Conservation (phyloP, 257 asterid genomes). For the Prunella vulgaris region DNA sequence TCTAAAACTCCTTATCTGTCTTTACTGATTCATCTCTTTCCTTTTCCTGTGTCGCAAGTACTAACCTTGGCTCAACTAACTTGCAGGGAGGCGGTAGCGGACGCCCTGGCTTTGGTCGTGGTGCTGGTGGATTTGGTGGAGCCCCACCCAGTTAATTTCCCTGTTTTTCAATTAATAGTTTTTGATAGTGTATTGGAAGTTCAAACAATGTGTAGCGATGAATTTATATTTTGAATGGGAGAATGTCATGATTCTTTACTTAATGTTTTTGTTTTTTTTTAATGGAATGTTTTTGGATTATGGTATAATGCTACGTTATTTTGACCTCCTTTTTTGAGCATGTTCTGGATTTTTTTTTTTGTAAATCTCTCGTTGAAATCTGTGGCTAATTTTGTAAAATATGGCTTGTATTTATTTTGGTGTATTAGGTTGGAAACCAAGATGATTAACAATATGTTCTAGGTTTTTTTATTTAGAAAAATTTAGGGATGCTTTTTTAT, state of each 20-base stretch:
- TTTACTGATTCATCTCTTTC: background rate
- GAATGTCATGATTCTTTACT: constrained; percentile 7
- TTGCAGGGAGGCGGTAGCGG: constrained; percentile 45
- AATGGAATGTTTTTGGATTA: background rate
- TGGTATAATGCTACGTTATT: background rate
- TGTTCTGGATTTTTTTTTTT: too few relatives aligned
- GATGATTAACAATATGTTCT: too few relatives aligned
- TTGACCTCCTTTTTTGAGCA: background rate
- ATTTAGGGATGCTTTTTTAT: too few relatives aligned
- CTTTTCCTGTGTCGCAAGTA: background rate
- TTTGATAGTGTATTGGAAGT: constrained; percentile 15
- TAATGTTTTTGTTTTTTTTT: too few relatives aligned
- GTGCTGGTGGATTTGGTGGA: constrained; percentile 52
- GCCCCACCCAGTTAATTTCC: constrained; percentile 40
- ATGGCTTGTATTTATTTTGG: too few relatives aligned
- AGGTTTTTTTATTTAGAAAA: too few relatives aligned
- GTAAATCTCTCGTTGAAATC: too few relatives aligned
- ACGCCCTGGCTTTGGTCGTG: constrained; percentile 50
- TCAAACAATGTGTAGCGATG: constrained; percentile 12
- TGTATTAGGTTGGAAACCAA: too few relatives aligned
- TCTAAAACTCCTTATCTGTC: too few relatives aligned
- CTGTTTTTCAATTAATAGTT: background rate
- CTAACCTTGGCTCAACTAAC: background rate
- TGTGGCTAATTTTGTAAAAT: too few relatives aligned
- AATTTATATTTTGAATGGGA: constrained; percentile 14